These are phyloP conservation scores for Solanum pinnatisectum DNA, from an alignment of 257 asterid genomes.

Conservation along the genomic window DNA sequence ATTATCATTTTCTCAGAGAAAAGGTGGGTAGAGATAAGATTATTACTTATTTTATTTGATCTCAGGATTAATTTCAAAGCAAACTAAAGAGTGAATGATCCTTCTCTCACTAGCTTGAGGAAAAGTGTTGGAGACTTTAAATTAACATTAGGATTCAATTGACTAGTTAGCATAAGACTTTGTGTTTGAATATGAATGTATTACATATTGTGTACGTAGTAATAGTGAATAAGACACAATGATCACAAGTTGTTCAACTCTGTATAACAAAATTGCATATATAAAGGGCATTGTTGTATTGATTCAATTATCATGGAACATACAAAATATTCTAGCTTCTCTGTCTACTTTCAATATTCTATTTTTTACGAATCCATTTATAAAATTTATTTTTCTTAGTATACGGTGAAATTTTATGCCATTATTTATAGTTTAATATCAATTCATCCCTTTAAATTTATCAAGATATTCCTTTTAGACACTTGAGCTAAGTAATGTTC, in stretches of 20 bases:
- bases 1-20: no score
- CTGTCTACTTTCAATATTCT: background rate
- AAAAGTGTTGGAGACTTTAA: background rate
- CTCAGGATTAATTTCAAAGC: no score
- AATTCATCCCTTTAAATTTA: background rate
- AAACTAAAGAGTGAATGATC: no score
- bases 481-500: no score
- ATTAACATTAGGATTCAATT: background rate
- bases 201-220: background rate
- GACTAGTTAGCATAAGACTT: background rate
- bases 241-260: background rate
- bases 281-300: background rate
- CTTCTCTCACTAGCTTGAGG: no score
- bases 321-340: background rate
- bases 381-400: background rate
- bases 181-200: background rate
- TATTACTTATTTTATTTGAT: no score
- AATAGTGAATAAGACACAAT: background rate
- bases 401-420: background rate
- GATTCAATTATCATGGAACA: background rate
- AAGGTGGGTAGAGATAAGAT: no score
- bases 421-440: background rate
- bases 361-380: no score
- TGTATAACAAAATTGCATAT: background rate
- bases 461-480: background rate